Evolutionary conservation across 352 stramenopile species (phyloP).

Genomic region (Phytophthora pluvialis): DNA sequence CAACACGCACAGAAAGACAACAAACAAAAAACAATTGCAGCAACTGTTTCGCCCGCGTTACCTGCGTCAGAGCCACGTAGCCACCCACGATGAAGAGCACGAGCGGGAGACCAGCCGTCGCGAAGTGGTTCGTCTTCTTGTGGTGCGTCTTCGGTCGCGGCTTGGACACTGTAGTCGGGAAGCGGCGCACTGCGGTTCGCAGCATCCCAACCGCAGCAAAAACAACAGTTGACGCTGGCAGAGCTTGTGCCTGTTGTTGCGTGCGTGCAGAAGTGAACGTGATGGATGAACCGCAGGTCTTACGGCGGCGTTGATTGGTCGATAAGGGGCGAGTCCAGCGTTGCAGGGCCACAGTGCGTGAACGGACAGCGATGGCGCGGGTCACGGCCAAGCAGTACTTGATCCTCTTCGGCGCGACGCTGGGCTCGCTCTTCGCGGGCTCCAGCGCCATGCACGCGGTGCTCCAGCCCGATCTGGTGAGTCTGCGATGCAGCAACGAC

Average conservation of each 20-base stretch:
- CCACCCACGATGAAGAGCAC: conserved; percentile 86
- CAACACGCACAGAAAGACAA: not conserved
- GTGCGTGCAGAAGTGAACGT: not conserved
- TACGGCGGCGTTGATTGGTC: conserved; percentile 33
- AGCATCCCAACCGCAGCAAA: conserved; percentile 28
- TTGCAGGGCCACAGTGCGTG: conserved; percentile 3
- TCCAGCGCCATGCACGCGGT: conserved; percentile 86
- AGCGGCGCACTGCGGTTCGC: conserved; percentile 27
- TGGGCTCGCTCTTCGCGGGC: conserved; percentile 84
- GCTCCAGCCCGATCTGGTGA: conserved; percentile 82
- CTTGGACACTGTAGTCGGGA: conserved; percentile 32
- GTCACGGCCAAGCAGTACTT: conserved; percentile 80
- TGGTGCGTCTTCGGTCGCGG: conserved; percentile 39
- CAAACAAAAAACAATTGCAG: not conserved
- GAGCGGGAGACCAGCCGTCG: conserved; percentile 73
- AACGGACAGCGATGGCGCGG: conserved; percentile 47
- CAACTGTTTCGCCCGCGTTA: conserved; percentile 18
- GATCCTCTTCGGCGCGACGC: conserved; percentile 67
- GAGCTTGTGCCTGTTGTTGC: not conserved
- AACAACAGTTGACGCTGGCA: not conserved
- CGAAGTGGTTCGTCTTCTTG: conserved; percentile 71
- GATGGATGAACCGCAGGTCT: conserved; percentile 17
- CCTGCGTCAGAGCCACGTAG: conserved; percentile 78
- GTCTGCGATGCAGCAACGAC: conserved; percentile 10
- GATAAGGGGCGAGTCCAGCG: conserved; percentile 17